A percentile compares a stretch with the other conserved stretches of the same genome.
These are phyloP conservation scores for Russula emetica DNA, from an alignment of 768 basidiomycete genomes.

Conservation along the genomic window DNA sequence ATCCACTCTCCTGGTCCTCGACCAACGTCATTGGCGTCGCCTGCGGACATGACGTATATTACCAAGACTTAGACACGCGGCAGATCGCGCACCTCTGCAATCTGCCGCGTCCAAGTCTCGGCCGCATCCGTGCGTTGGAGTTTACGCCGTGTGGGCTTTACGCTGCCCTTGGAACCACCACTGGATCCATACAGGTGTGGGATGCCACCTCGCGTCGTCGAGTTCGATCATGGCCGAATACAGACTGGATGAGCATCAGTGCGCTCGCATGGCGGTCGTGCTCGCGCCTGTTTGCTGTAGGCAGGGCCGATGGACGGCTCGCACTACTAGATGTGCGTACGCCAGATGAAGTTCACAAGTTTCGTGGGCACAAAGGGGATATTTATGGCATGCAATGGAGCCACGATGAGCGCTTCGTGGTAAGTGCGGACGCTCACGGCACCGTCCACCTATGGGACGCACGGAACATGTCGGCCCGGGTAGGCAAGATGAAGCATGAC, in stretches of 20 bases:
- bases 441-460: constrained; percentile 45
- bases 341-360: constrained; percentile 31
- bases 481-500: constrained; percentile 41
- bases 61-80: constrained; percentile 56
- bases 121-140: constrained; percentile 43
- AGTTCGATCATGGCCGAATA: constrained; percentile 36
- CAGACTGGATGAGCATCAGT: constrained; percentile 37
- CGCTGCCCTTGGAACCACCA: constrained; percentile 50
- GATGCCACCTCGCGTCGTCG: constrained; percentile 39
- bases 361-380: constrained; percentile 36
- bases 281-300: constrained; percentile 38
- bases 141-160: constrained; percentile 47
- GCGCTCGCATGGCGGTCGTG: constrained; percentile 39
- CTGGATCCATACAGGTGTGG: constrained; percentile 52
- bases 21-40: constrained; percentile 59
- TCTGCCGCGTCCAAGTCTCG: constrained; percentile 36
- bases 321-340: constrained; percentile 39
- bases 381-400: constrained; percentile 43
- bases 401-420: constrained; percentile 39
- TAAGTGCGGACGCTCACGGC: constrained; percentile 41
- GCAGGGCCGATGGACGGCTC: constrained; percentile 39
- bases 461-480: constrained; percentile 35
- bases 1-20: constrained; percentile 58
- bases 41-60: constrained; percentile 55
- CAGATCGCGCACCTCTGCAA: constrained; percentile 50